A percentile compares a stretch with the other conserved stretches of the same genome.
Evolutionary conservation across 768 basidiomycete species (phyloP).

Genomic region (Daedalea quercina): DNA sequence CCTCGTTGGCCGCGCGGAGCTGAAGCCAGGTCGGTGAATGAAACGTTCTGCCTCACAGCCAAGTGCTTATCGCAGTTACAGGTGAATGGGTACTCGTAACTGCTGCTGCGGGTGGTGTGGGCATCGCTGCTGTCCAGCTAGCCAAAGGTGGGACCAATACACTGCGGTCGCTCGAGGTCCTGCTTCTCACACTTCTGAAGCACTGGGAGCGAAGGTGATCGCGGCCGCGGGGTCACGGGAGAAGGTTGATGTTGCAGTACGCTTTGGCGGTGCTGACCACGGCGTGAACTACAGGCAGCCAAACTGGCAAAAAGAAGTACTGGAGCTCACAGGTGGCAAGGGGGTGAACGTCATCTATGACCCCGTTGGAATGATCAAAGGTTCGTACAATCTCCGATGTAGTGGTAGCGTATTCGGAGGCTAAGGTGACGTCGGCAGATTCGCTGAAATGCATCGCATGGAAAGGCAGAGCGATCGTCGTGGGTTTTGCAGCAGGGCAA

Average conservation of each 20-base stretch:
- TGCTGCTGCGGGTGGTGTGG: conserved; percentile 95
- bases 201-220: conserved; percentile 88
- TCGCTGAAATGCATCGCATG: conserved; percentile 90
- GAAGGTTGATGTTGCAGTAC: conserved; percentile 76
- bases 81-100: conserved; percentile 92
- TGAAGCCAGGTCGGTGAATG: conserved; percentile 57
- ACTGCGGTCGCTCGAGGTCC: neutral
- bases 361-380: conserved; percentile 75
- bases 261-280: conserved; percentile 77
- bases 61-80: conserved; percentile 15
- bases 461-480: conserved; percentile 89
- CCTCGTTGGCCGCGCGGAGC: conserved; percentile 74
- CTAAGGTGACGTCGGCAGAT: conserved; percentile 38
- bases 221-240: conserved; percentile 78
- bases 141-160: conserved; percentile 62
- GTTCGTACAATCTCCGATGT: conserved; percentile 22
- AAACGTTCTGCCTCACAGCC: neutral
- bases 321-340: conserved; percentile 73
- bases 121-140: conserved; percentile 85
- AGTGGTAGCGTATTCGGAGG: neutral
- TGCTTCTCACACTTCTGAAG: conserved; percentile 31
- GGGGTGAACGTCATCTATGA: conserved; percentile 88
- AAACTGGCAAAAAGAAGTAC: conserved; percentile 88
- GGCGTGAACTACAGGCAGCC: conserved; percentile 70
- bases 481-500: conserved; percentile 83